Conservation (phyloP, 2,329 filamentous ascomycete species). For the Hypoxylon sp. region DNA sequence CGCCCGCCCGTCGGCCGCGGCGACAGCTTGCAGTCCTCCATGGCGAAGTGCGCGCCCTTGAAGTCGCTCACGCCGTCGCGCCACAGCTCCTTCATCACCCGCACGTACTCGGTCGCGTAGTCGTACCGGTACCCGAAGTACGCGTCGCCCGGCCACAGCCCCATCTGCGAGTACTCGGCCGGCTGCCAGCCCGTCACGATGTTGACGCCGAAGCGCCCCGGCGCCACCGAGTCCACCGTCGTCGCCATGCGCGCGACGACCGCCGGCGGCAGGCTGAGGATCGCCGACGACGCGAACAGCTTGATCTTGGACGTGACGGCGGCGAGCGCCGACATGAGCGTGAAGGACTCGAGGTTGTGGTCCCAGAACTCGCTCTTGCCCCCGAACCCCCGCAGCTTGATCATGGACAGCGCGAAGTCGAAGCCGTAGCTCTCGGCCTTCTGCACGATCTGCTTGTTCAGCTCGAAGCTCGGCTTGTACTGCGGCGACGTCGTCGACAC, state of each 20-base stretch:
- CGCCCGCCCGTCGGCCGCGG: constrained; percentile 24
- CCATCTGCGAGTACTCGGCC: constrained; percentile 47
- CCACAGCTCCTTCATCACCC: constrained; percentile 48
- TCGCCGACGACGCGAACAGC: constrained; percentile 45
- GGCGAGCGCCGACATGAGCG: constrained; percentile 46
- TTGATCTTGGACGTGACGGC: constrained; percentile 47
- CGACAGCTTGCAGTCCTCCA: constrained; percentile 47
- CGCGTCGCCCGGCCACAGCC: constrained; percentile 44
- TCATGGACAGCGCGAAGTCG: constrained; percentile 46
- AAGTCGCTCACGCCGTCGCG: constrained; percentile 44
- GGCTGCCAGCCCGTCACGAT: constrained; percentile 48
- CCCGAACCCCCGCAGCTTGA: constrained; percentile 46
- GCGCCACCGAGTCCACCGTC: constrained; percentile 45
- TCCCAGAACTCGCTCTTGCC: constrained; percentile 48
- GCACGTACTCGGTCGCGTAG: constrained; percentile 47
- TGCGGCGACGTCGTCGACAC: constrained; percentile 45
- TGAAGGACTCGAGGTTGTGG: constrained; percentile 47
- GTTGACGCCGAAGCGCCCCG: constrained; percentile 46
- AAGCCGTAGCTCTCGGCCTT: constrained; percentile 44
- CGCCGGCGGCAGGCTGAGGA: constrained; percentile 44
- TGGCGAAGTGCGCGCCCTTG: constrained; percentile 46
- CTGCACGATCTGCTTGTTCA: constrained; percentile 44
- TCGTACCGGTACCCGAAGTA: constrained; percentile 46
- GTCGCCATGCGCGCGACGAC: constrained; percentile 45
- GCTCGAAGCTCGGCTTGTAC: constrained; percentile 45